A percentile compares a stretch with the other conserved stretches of the same genome.
These are phyloP conservation scores for Paecilomyces niveus DNA, from an alignment of 2,329 filamentous ascomycete species.

Conservation along the genomic window DNA sequence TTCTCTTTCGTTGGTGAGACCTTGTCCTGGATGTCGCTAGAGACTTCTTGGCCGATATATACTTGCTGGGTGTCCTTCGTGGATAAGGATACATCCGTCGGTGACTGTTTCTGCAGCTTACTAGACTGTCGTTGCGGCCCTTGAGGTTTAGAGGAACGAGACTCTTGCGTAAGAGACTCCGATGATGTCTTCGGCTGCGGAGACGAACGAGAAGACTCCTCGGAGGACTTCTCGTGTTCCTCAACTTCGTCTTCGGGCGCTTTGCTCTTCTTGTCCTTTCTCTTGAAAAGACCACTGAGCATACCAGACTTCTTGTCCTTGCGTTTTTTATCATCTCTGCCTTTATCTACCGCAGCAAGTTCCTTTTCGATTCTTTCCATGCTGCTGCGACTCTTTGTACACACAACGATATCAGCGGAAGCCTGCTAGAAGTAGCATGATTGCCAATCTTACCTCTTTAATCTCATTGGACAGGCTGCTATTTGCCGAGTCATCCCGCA, in stretches of 20 bases:
- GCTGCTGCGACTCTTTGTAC: slow-evolving; percentile 53
- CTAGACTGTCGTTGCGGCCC: slow-evolving; percentile 51
- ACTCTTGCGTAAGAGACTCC: slow-evolving; percentile 35
- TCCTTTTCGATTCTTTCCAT: slow-evolving; percentile 71
- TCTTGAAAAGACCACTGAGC: slow-evolving; percentile 63
- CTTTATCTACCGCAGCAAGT: slow-evolving; percentile 53
- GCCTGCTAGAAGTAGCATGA: neutral
- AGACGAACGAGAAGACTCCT: slow-evolving; percentile 47
- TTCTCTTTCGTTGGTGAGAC: slow-evolving; percentile 13
- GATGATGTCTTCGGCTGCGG: slow-evolving; percentile 38
- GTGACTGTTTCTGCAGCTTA: slow-evolving; percentile 65
- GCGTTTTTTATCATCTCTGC: slow-evolving; percentile 68
- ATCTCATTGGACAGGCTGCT: slow-evolving; percentile 21
- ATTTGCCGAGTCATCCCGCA: slow-evolving; percentile 64
- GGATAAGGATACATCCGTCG: slow-evolving; percentile 30
- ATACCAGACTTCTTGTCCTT: slow-evolving; percentile 66
- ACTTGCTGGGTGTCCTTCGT: slow-evolving; percentile 36
- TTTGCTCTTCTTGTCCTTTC: slow-evolving; percentile 56
- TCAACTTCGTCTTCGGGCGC: slow-evolving; percentile 40
- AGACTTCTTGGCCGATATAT: slow-evolving; percentile 13
- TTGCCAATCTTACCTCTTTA: slow-evolving; percentile 29
- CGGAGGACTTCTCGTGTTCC: slow-evolving; percentile 53
- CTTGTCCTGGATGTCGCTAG: slow-evolving; percentile 15
- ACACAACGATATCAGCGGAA: slow-evolving; percentile 1
- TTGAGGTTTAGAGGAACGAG: slow-evolving; percentile 21